A percentile compares a stretch with the other conserved stretches of the same genome.
Evolutionary conservation across 257 asterid species (phyloP).

Genomic region (Asclepias syriaca): DNA sequence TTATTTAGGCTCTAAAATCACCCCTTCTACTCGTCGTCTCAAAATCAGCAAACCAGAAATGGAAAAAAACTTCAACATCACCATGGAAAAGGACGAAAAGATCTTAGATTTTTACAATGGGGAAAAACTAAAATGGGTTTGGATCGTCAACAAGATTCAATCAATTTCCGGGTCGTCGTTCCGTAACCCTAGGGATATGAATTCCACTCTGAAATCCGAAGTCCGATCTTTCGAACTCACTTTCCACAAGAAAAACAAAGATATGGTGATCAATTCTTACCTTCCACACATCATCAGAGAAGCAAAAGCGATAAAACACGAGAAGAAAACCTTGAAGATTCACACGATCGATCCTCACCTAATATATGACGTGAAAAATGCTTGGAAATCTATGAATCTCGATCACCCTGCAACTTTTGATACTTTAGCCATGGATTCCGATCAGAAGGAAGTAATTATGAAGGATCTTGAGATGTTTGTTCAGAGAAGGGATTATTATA

Average conservation of each 20-base stretch:
- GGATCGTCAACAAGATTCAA: conserved; percentile 28
- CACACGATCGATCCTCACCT: conserved; percentile 36
- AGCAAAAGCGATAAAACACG: conserved; percentile 28
- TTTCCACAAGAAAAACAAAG: conserved; percentile 43
- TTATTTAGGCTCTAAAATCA: conserved; percentile 41
- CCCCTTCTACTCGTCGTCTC: conserved; percentile 40
- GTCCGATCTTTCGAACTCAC: conserved; percentile 53
- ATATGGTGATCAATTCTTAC: conserved; percentile 34
- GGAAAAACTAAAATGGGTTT: conserved; percentile 44
- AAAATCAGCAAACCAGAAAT: conserved; percentile 52
- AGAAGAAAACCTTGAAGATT: conserved; percentile 46
- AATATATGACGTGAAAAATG: conserved; percentile 25
- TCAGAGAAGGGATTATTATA: conserved; percentile 47
- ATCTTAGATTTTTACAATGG: conserved; percentile 34
- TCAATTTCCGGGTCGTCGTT: conserved; percentile 6
- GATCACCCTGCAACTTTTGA: conserved; percentile 66
- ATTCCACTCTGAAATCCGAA: conserved; percentile 34
- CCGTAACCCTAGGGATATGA: conserved; percentile 36
- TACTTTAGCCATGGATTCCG: conserved; percentile 59
- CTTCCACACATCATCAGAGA: conserved; percentile 32
- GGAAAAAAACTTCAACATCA: conserved; percentile 33
- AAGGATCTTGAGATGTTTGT: conserved; percentile 48
- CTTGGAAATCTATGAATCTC: conserved; percentile 40
- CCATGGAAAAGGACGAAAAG: conserved; percentile 44
- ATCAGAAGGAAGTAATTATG: conserved; percentile 35